These are phyloP conservation scores for Trifolium fragiferum DNA, from an alignment of 306 rosid species.

Conservation along the genomic window DNA sequence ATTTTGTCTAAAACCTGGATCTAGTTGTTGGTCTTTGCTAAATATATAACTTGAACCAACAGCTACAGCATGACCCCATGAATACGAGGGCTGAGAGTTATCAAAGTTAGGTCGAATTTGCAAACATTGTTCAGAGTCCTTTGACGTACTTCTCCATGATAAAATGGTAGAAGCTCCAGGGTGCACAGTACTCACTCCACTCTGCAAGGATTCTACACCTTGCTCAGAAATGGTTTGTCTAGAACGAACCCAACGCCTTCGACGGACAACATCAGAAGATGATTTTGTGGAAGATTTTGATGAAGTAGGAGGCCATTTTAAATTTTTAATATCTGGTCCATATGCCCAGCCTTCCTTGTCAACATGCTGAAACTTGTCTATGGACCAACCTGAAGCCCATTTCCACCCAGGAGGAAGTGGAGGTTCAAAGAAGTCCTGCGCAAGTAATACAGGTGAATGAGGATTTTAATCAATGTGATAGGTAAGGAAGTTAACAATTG, in stretches of 20 bases:
- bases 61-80: slow-evolving; percentile 70
- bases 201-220: slow-evolving; percentile 48
- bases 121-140: slow-evolving; percentile 71
- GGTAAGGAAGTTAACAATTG: slow-evolving; percentile 22
- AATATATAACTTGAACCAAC: slow-evolving; percentile 78
- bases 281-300: slow-evolving; percentile 62
- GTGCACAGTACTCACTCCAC: slow-evolving; percentile 51
- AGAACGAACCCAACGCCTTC: slow-evolving; percentile 74
- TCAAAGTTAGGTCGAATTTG: slow-evolving; percentile 74
- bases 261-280: slow-evolving; percentile 68
- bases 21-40: slow-evolving; percentile 73
- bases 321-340: slow-evolving; percentile 58
- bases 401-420: slow-evolving; percentile 80
- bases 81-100: slow-evolving; percentile 57
- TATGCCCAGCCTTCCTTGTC: slow-evolving; percentile 92
- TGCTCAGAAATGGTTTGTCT: slow-evolving; percentile 54
- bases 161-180: slow-evolving; percentile 76
- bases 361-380: slow-evolving; percentile 70
- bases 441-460: slow-evolving; percentile 43
- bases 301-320: slow-evolving; percentile 76
- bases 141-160: slow-evolving; percentile 85
- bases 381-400: slow-evolving; percentile 76
- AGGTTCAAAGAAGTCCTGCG: slow-evolving; percentile 88
- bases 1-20: slow-evolving; percentile 67
- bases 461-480: slow-evolving; percentile 29